Percentiles rank a stretch among this genome's conserved stretches.
phyloP scores from a whole-genome alignment of 371 early-diverging fungal genomes.

The Paraphysoderma sedebokerense region DNA sequence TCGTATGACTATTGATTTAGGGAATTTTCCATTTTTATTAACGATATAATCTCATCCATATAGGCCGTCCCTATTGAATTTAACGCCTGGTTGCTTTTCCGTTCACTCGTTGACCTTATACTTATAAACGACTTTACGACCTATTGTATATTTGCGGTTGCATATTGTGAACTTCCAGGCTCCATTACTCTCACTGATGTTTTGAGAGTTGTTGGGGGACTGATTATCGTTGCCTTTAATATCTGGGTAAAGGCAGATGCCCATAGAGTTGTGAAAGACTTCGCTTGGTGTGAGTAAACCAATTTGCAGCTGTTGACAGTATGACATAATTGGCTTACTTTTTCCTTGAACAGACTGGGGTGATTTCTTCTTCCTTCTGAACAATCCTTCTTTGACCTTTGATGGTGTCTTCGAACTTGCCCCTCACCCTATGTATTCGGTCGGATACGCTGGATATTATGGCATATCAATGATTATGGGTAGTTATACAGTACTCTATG shows the following conservation, averaged over 20 bases:
- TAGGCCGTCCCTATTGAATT: slow-evolving; percentile 74
- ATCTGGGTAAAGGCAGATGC: slow-evolving; percentile 92
- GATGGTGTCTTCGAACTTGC: slow-evolving; percentile 93
- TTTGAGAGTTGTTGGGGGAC: slow-evolving; percentile 55
- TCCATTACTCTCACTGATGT: slow-evolving; percentile 27
- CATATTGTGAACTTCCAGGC: slow-evolving; percentile 20
- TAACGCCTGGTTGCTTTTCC: slow-evolving; percentile 88
- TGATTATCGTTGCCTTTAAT: slow-evolving; percentile 66
- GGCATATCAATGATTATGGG: slow-evolving; percentile 71
- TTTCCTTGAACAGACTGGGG: slow-evolving; percentile 63
- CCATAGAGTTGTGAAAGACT: slow-evolving; percentile 90
- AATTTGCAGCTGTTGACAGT: neutral
- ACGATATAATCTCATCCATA: neutral
- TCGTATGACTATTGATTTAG: slow-evolving; percentile 12
- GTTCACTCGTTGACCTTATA: slow-evolving; percentile 82
- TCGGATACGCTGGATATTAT: slow-evolving; percentile 91
- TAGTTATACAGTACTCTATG: slow-evolving; percentile 74
- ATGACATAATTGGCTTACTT: neutral
- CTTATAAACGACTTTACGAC: slow-evolving; percentile 78
- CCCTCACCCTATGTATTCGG: slow-evolving; percentile 96
- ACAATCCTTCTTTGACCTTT: slow-evolving; percentile 59
- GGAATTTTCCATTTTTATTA: neutral
- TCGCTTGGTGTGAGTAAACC: slow-evolving; percentile 76
- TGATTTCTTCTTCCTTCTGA: slow-evolving; percentile 89
- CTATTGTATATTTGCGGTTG: slow-evolving; percentile 64